Percentiles rank a stretch among this genome's conserved stretches.
phyloP scores from a whole-genome alignment of 192 early-diverging fungal genomes.

The Pilaira anomala region DNA sequence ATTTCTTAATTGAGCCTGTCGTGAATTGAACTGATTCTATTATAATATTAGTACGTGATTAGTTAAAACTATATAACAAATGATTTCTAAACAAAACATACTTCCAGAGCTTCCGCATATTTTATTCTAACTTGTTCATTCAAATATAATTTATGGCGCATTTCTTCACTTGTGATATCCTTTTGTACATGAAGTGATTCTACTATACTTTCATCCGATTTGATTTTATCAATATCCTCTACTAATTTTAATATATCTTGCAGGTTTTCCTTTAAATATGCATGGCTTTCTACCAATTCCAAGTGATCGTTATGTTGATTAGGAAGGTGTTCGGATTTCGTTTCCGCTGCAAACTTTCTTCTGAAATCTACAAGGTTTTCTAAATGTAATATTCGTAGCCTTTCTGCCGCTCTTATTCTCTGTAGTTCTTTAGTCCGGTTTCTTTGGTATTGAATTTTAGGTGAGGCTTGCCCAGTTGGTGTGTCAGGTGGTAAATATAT shows the following conservation, averaged over 20 bases:
- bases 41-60: no score
- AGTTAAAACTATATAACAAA: no score
- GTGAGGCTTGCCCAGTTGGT: not conserved
- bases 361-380: not conserved
- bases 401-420: not conserved
- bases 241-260: not conserved
- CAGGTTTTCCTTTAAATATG: not conserved
- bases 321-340: not conserved
- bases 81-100: no score
- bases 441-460: not conserved
- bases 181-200: not conserved
- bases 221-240: not conserved
- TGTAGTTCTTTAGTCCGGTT: not conserved
- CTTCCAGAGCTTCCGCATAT: not conserved
- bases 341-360: not conserved
- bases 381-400: not conserved
- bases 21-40: no score
- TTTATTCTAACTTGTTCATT: not conserved
- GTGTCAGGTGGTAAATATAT: not conserved
- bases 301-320: not conserved
- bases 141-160: not conserved
- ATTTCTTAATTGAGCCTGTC: no score
- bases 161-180: no score
- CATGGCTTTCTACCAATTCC: not conserved
- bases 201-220: not conserved